Evolutionary conservation across 139 green algal species (phyloP), one percentile per base, ranked within the genome.

Genomic region (Choricystis sp.): DNA sequence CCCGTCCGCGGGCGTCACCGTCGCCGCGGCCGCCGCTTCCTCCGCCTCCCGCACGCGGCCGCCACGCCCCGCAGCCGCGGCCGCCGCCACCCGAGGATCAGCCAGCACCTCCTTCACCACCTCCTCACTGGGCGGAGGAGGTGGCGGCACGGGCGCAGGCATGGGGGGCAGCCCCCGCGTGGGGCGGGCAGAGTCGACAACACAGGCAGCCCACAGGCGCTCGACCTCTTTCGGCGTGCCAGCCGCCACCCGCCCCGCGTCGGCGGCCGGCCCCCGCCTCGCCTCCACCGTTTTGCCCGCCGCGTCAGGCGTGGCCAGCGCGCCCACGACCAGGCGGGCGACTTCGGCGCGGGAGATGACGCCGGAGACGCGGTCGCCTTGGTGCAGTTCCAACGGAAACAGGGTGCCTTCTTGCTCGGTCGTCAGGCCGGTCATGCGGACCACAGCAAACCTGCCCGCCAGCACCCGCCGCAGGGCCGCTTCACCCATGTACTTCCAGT

Each of bases 401-500:
- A 40, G 58, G 28, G 58, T 0, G 57, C 64, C 64, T 25, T 71
- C 64, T 4, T 48, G 49, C 0, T 73, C 76, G 64, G 92, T 80
- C 27, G 90, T 29, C 62, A 85, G 57, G 78, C 86, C 86, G 29
- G 78, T 90, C 24, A 73, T 72, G 28, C 88, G 72, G 28, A 95
- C 68, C 31, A 95, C 71, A 3, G 66, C 69, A 74, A 94, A 95
- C n/a, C n/a, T n/a, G 4, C 84, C 69, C 48, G 89, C 68, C 0
- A 84, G 83, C 20, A 60, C 68, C 29, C 60, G 62, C 1, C 86
- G 68, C 59, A 91, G 56, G 0, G 85, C 82, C 3, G 56, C 74
- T 73, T 93, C 84, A 0, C 82, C 86, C 57, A 61, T 63, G 67
- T 90, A 92, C 79, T 94, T 93, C 68, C 84, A 66, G 73, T 92